Percentiles rank a stretch among this genome's conserved stretches.
Evolutionary conservation across 345 rosid genomes (phyloP).

Genomic region (Salix dunnii): DNA sequence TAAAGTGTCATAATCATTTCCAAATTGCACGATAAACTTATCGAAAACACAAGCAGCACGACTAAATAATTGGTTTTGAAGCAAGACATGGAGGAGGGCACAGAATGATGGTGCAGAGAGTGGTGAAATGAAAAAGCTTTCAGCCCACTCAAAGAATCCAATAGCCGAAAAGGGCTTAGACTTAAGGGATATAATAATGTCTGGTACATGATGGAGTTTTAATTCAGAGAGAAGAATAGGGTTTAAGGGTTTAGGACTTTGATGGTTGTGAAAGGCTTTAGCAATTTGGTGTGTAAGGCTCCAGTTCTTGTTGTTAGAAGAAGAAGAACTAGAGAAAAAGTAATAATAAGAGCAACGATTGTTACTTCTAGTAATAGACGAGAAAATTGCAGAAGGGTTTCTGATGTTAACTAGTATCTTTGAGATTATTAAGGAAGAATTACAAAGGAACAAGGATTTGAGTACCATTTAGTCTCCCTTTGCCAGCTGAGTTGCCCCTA

Average conservation of each 20-base stretch:
- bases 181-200: neutral
- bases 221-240: neutral
- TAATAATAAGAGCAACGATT: too few relatives aligned
- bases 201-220: neutral
- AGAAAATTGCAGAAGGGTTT: too few relatives aligned
- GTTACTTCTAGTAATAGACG: too few relatives aligned
- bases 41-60: slow-evolving; percentile 40
- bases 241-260: neutral
- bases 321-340: slow-evolving; percentile 10
- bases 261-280: neutral
- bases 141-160: neutral
- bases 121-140: slow-evolving; percentile 1
- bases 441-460: too few relatives aligned
- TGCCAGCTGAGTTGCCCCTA: too few relatives aligned
- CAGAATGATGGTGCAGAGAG: slow-evolving; percentile 22
- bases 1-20: slow-evolving; percentile 21
- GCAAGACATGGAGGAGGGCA: slow-evolving; percentile 33
- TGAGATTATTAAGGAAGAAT: too few relatives aligned
- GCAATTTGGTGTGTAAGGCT: neutral
- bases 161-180: neutral
- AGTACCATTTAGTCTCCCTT: too few relatives aligned
- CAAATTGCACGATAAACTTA: slow-evolving; percentile 24
- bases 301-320: neutral
- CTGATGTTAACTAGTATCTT: too few relatives aligned
- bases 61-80: slow-evolving; percentile 29